Conservation (phyloP, 2,329 filamentous ascomycete species). For the Hymenoscyphus linearis region DNA sequence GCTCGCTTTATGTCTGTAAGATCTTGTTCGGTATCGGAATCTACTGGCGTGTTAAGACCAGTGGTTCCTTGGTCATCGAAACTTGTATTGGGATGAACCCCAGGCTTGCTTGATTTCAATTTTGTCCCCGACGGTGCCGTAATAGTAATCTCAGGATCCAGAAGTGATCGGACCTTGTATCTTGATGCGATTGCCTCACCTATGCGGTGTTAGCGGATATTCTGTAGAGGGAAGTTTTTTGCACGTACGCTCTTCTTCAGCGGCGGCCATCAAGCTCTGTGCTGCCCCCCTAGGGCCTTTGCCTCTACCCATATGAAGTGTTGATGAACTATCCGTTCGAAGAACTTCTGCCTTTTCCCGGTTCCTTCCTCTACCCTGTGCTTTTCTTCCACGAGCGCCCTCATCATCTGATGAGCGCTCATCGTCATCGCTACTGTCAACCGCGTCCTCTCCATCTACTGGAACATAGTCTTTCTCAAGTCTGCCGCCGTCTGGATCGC, state of each 20-base stretch:
- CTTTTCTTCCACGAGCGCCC: slow-evolving; percentile 52
- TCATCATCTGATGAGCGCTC: slow-evolving; percentile 60
- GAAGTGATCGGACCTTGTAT: slow-evolving; percentile 29
- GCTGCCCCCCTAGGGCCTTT: slow-evolving; percentile 39
- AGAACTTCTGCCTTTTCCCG: slow-evolving; percentile 26
- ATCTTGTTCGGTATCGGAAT: slow-evolving; percentile 83
- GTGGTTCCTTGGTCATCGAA: slow-evolving; percentile 58
- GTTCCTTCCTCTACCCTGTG: slow-evolving; percentile 33
- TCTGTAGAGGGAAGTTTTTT: not conserved
- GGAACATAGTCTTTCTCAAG: slow-evolving; percentile 29
- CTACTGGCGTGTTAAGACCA: slow-evolving; percentile 52
- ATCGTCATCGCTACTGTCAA: slow-evolving; percentile 33
- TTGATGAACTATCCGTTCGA: slow-evolving; percentile 31
- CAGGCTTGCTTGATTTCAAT: slow-evolving; percentile 47
- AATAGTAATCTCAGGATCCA: slow-evolving; percentile 60
- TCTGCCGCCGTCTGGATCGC: slow-evolving; percentile 14
- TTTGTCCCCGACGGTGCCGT: slow-evolving; percentile 60
- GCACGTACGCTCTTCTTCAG: slow-evolving; percentile 71
- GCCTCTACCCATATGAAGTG: slow-evolving; percentile 31
- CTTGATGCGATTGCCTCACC: slow-evolving; percentile 22
- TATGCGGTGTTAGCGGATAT: slow-evolving; percentile 8
- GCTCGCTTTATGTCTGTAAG: slow-evolving; percentile 80
- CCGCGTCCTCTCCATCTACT: slow-evolving; percentile 22
- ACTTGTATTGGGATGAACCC: slow-evolving; percentile 76
- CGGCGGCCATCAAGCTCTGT: slow-evolving; percentile 63